Conservation (phyloP, 78 protist species). For the Cavenderia fasciculata region DNA sequence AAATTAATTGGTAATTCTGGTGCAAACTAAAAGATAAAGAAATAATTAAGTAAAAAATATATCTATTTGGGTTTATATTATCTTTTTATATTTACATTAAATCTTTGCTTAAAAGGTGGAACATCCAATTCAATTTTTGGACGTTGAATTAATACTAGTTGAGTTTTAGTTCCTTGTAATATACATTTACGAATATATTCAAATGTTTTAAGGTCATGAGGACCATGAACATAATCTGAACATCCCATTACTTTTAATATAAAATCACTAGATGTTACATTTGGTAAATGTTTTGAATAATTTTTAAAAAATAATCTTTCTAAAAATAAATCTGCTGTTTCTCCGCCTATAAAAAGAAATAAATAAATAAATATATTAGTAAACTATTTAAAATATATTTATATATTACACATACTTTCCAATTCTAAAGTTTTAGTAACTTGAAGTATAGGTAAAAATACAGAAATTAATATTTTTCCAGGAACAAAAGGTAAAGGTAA, state of each 20-base stretch:
- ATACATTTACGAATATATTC: conserved; percentile 32
- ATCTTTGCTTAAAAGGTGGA: conserved; percentile 65
- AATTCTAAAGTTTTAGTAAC: conserved; percentile 39
- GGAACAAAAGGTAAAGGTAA: conserved; percentile 39
- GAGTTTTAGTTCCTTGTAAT: conserved; percentile 53
- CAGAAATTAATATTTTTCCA: conserved; percentile 19
- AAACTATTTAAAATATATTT: neutral
- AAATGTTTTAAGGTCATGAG: conserved; percentile 33
- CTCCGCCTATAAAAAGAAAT: conserved; percentile 4
- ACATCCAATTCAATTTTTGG: conserved; percentile 58
- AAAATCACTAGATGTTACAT: conserved; percentile 37
- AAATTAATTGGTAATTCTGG: conserved; percentile 4
- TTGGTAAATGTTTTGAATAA: conserved; percentile 65
- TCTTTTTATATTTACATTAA: neutral
- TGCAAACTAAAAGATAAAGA: neutral
- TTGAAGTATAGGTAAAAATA: conserved; percentile 41
- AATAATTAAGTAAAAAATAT: too few relatives aligned
- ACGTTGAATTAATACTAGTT: conserved; percentile 29
- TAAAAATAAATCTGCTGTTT: conserved; percentile 55
- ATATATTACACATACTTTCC: neutral
- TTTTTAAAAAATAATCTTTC: conserved; percentile 33
- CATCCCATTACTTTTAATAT: conserved; percentile 49
- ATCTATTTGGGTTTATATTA: neutral
- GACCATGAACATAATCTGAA: conserved; percentile 71
- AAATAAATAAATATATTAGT: neutral